phyloP scores from a whole-genome alignment of 257 asterid species.

The Dorcoceras hygrometricum region DNA sequence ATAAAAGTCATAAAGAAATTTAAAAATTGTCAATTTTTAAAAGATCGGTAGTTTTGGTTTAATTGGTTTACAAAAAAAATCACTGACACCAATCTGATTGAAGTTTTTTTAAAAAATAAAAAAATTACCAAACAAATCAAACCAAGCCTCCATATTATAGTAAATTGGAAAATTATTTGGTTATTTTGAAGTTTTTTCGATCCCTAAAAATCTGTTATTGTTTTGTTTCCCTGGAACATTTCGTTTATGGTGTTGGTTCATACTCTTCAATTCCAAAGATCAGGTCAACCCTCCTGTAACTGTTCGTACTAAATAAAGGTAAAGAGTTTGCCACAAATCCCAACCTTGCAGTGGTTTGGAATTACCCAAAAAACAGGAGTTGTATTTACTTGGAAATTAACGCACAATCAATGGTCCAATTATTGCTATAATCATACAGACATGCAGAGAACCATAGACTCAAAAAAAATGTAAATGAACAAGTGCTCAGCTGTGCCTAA shows the following conservation, averaged over 20 bases:
- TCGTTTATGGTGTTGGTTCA: not conserved
- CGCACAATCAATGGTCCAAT: too few species aligned
- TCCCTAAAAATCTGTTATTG: not conserved
- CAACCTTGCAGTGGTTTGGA: not conserved
- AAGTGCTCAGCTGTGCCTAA: not conserved
- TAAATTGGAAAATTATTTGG: not conserved
- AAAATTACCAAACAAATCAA: not conserved
- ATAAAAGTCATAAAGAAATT: not conserved
- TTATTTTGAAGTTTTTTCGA: not conserved
- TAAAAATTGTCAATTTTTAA: not conserved
- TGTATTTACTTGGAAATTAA: too few species aligned
- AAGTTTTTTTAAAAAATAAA: too few species aligned
- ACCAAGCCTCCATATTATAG: not conserved
- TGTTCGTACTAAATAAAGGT: not conserved
- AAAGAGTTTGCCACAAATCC: not conserved
- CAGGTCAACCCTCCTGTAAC: not conserved
- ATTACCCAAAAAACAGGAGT: not conserved
- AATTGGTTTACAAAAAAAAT: too few species aligned
- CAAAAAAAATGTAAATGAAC: not conserved
- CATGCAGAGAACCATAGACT: slow-evolving; percentile 11
- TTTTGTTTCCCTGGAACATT: too few species aligned
- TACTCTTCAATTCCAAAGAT: not conserved
- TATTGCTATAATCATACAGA: not conserved
- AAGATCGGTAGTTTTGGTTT: too few species aligned
- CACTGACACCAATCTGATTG: not conserved